Conservation (phyloP, 2,329 filamentous ascomycete genomes). For the Nemania sp. region DNA sequence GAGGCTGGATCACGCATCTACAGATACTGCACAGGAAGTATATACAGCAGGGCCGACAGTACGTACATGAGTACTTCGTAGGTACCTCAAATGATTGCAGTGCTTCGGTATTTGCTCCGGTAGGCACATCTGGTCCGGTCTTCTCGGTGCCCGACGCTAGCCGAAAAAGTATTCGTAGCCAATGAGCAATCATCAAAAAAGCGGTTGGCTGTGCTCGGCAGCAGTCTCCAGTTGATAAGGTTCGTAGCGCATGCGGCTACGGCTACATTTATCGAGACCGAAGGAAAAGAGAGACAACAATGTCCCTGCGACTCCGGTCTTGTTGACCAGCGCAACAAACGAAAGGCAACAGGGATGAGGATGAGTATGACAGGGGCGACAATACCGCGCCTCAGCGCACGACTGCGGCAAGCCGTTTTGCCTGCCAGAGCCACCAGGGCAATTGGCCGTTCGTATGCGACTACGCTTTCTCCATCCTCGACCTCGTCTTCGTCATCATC, state of each 20-base stretch:
- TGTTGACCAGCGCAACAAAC: neutral
- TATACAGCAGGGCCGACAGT: no score
- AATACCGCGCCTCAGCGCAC: conserved; percentile 35
- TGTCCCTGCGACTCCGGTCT: neutral
- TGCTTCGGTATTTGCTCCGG: no score
- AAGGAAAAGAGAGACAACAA: neutral
- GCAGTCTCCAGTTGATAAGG: no score
- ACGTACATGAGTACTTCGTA: no score
- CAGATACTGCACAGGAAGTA: no score
- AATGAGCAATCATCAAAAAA: conserved; percentile 10
- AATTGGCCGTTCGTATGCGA: conserved; percentile 35
- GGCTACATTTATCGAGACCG: neutral
- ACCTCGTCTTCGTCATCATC: conserved; percentile 31
- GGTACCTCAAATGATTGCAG: no score
- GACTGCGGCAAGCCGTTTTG: conserved; percentile 36
- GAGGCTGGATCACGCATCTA: no score
- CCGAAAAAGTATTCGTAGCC: conserved; percentile 1
- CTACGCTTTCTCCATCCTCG: conserved; percentile 36
- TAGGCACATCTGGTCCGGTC: conserved; percentile 5
- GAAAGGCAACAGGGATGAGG: neutral
- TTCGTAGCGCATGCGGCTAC: no score
- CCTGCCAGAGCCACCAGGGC: conserved; percentile 18
- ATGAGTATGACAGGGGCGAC: conserved; percentile 37
- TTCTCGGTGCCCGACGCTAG: conserved; percentile 13
- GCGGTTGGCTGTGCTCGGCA: conserved; percentile 7